Conservation (phyloP, 345 rosid species). For the Linum trigynum region DNA sequence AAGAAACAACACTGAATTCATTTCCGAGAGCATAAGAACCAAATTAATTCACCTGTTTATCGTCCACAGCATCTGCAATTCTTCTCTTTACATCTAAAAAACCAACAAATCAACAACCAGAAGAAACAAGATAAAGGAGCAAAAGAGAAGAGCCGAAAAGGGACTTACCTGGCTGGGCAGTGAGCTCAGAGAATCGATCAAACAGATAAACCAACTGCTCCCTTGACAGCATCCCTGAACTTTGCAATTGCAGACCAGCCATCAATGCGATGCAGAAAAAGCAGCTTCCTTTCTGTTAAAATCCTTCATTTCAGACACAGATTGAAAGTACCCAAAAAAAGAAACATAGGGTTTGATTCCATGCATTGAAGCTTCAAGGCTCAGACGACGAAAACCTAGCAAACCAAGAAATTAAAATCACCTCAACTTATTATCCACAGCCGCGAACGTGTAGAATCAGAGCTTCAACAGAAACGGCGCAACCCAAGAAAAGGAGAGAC, state of each 20-base stretch:
- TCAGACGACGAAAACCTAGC: not conserved
- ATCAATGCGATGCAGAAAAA: slow-evolving; percentile 1
- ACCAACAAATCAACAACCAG: not conserved
- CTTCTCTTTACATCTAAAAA: slow-evolving; percentile 63
- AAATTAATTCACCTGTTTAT: slow-evolving; percentile 48
- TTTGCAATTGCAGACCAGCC: slow-evolving; percentile 25
- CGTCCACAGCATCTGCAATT: slow-evolving; percentile 69
- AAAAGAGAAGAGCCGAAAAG: not conserved
- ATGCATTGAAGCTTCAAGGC: not conserved
- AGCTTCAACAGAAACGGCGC: not conserved
- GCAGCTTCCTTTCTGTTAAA: not conserved
- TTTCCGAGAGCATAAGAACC: not conserved
- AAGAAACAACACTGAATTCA: not conserved
- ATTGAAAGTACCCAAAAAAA: not conserved
- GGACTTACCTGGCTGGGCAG: slow-evolving; percentile 51
- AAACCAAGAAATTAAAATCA: too few relatives aligned
- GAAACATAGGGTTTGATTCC: not conserved
- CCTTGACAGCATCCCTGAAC: slow-evolving; percentile 47
- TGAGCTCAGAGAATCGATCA: slow-evolving; percentile 50
- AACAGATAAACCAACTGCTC: slow-evolving; percentile 63
- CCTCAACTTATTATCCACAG: too few relatives aligned
- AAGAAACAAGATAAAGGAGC: not conserved
- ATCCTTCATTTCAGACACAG: too few relatives aligned
- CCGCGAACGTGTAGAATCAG: too few relatives aligned
- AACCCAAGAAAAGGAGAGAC: too few relatives aligned